Evolutionary conservation across 1,284 basidiomycete species (phyloP).

Genomic region (Mrakiaceae sp.): DNA sequence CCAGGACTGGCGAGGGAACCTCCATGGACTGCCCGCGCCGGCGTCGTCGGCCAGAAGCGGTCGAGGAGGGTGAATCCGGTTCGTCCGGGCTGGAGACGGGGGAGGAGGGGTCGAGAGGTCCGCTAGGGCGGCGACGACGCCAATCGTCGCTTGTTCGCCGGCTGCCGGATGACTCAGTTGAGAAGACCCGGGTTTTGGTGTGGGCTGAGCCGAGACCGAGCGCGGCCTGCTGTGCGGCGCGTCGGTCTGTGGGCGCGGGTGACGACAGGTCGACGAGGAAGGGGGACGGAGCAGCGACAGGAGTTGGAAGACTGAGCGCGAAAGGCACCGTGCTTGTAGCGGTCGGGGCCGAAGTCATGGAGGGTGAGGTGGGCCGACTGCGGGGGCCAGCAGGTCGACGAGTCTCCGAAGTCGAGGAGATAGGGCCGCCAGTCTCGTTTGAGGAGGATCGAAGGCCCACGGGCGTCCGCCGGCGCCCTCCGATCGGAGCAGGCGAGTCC

Average conservation of each 20-base stretch:
- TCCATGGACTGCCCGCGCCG: slow-evolving; percentile 8
- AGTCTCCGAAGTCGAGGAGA: no score
- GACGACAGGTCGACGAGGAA: not conserved
- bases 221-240: not conserved
- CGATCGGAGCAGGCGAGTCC: no score
- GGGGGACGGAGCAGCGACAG: not conserved
- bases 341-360: no score
- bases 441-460: no score
- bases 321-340: no score
- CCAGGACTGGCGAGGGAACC: slow-evolving; percentile 5
- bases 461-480: no score
- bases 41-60: not conserved
- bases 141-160: slow-evolving; percentile 9
- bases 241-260: not conserved
- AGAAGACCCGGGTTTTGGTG: slow-evolving; percentile 4
- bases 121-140: not conserved
- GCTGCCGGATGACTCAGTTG: not conserved
- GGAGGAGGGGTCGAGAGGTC: slow-evolving; percentile 1
- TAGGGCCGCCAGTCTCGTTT: no score
- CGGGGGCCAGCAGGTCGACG: no score
- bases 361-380: no score
- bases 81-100: not conserved
- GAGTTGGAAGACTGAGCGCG: not conserved
- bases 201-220: slow-evolving; percentile 3
- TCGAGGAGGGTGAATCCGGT: slow-evolving; percentile 5